Evolutionary conservation across 441 rosid species (phyloP).

Genomic region (Euphorbia celastroides): DNA sequence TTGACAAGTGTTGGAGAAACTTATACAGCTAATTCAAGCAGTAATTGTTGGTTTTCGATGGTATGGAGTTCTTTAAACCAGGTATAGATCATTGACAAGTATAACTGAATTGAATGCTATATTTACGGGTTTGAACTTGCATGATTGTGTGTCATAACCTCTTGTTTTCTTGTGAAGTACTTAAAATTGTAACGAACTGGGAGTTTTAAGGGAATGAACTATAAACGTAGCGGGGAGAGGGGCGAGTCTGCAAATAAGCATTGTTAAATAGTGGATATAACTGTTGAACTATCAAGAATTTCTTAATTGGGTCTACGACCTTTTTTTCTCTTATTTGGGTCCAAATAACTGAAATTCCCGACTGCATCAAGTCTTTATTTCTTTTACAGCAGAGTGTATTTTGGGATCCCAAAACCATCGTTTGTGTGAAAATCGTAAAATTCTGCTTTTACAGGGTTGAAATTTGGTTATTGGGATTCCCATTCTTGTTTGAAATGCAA

Average conservation of each 20-base stretch:
- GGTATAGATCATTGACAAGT: too few species aligned
- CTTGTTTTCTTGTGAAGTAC: not conserved
- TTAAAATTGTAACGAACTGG: too few species aligned
- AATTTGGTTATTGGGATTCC: not conserved
- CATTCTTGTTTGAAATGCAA: not conserved
- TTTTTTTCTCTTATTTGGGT: not conserved
- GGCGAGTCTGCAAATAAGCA: not conserved
- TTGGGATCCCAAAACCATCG: too few species aligned
- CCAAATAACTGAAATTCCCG: not conserved
- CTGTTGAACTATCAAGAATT: not conserved
- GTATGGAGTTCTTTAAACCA: too few species aligned
- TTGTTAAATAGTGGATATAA: not conserved
- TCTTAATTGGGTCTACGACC: not conserved
- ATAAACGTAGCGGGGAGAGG: too few species aligned
- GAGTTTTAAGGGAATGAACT: too few species aligned
- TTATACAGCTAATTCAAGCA: conserved; percentile 48
- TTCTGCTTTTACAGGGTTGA: not conserved
- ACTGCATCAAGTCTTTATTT: too few species aligned
- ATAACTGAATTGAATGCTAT: too few species aligned
- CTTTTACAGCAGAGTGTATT: too few species aligned
- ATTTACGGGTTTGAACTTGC: too few species aligned
- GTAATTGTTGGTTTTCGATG: too few species aligned
- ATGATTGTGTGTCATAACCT: not conserved
- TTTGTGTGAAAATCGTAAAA: too few species aligned
- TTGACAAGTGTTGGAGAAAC: conserved; percentile 63